phyloP scores from a whole-genome alignment of 1,139 yeast species.

The Lodderomyces beijingensis region DNA sequence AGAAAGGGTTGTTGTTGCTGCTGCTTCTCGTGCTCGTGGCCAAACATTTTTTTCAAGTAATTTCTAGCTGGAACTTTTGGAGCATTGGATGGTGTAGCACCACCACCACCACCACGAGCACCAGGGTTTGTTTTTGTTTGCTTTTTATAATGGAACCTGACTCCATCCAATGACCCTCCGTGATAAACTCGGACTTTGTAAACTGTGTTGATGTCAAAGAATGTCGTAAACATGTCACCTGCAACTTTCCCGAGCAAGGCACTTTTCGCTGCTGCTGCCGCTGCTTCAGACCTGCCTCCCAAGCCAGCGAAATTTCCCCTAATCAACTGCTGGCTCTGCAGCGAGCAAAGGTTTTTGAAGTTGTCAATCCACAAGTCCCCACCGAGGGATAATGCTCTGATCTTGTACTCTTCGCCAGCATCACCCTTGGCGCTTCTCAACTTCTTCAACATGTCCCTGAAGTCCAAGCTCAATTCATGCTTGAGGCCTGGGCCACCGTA shows the following conservation, averaged over 20 bases:
- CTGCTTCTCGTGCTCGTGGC: constrained; percentile 8
- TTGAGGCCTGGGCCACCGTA: constrained; percentile 61
- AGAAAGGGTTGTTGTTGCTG: background rate
- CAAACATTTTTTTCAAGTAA: constrained; percentile 32
- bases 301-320: constrained; percentile 44
- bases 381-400: constrained; percentile 45
- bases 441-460: constrained; percentile 27
- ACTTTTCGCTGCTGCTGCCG: no score
- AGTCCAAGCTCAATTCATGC: constrained; percentile 45
- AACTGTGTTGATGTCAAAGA: constrained; percentile 30
- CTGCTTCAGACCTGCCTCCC: no score
- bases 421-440: constrained; percentile 34
- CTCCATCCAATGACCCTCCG: constrained; percentile 79
- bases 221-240: constrained; percentile 19
- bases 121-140: background rate
- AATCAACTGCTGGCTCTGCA: constrained; percentile 15
- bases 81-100: constrained; percentile 19
- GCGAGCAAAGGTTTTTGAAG: constrained; percentile 22
- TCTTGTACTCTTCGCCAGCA: constrained; percentile 35
- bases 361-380: constrained; percentile 35
- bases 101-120: constrained; percentile 2
- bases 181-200: constrained; percentile 56
- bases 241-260: constrained; percentile 36
- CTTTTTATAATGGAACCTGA: constrained; percentile 26
- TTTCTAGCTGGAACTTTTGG: constrained; percentile 49